Conservation (phyloP, 371 early-diverging fungal genomes). For the Apophysomyces trapeziformis region DNA sequence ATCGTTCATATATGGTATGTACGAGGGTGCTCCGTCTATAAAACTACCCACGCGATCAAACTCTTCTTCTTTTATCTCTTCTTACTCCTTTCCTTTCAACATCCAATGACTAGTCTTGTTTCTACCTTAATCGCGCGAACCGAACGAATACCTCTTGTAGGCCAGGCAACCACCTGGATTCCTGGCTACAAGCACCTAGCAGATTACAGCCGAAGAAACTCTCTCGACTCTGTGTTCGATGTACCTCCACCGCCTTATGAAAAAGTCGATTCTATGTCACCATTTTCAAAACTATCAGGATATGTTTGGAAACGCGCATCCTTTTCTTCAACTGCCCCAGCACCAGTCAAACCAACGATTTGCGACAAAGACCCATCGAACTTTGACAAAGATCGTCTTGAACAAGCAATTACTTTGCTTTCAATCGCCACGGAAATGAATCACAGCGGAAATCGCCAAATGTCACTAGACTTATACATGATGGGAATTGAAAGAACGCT, state of each 20-base stretch:
- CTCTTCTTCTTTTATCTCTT: neutral
- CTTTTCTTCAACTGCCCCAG: slow-evolving; percentile 8
- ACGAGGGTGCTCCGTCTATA: neutral
- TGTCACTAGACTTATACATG: slow-evolving; percentile 58
- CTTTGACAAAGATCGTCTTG: slow-evolving; percentile 41
- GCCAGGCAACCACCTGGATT: slow-evolving; percentile 29
- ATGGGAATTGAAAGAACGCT: slow-evolving; percentile 56
- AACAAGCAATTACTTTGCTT: slow-evolving; percentile 55
- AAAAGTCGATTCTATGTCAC: slow-evolving; percentile 34
- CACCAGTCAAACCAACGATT: neutral
- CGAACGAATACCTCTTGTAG: slow-evolving; percentile 11
- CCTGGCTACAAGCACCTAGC: slow-evolving; percentile 14
- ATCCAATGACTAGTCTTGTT: slow-evolving; percentile 6
- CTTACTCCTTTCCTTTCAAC: neutral
- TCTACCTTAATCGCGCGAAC: neutral
- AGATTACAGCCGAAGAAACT: slow-evolving; percentile 9
- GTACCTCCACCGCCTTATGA: slow-evolving; percentile 47
- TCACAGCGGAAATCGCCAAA: slow-evolving; percentile 47
- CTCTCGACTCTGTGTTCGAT: slow-evolving; percentile 8
- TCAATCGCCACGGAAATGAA: slow-evolving; percentile 58
- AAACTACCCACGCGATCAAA: slow-evolving; percentile 6
- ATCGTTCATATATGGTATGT: neutral
- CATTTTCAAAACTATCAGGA: slow-evolving; percentile 28
- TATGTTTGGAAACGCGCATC: slow-evolving; percentile 33
- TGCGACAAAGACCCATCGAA: slow-evolving; percentile 1